These are phyloP conservation scores for Cystofilobasidium bisporidii DNA, from an alignment of 768 basidiomycete genomes.

Conservation along the genomic window DNA sequence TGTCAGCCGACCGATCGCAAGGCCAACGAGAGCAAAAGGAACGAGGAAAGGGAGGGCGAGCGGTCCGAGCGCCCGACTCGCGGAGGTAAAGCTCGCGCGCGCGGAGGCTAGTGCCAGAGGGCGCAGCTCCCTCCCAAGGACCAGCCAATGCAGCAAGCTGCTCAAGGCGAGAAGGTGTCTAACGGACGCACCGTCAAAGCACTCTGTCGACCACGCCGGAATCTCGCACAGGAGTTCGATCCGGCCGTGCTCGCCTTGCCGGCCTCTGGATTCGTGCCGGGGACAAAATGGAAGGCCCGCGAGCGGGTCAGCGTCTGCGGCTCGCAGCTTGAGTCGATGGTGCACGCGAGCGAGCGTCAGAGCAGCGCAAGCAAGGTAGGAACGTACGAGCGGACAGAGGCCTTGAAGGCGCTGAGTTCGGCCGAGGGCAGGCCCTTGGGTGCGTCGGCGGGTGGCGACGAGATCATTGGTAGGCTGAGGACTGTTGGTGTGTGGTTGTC, in stretches of 20 bases:
- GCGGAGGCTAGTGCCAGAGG: not conserved
- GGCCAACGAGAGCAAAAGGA: not conserved
- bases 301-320: no score
- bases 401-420: not conserved
- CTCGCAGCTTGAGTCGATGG: not conserved
- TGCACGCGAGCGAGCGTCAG: not conserved
- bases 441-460: not conserved
- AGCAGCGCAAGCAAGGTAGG: not conserved
- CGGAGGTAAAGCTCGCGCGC: no score
- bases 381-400: not conserved
- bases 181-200: not conserved
- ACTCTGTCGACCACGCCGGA: not conserved
- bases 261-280: no score
- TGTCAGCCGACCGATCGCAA: not conserved
- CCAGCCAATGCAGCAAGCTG: no score
- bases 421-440: not conserved
- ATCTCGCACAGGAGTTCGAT: slow-evolving; percentile 7
- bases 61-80: no score
- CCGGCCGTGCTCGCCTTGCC: not conserved
- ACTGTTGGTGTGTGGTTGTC: no score
- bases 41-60: not conserved
- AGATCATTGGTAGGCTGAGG: not conserved
- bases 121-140: no score
- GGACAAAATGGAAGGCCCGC: no score
- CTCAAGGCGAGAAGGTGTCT: not conserved